These are phyloP conservation scores for Poterioochromonas sp. DNA, from an alignment of 352 stramenopile species.

Conservation along the genomic window DNA sequence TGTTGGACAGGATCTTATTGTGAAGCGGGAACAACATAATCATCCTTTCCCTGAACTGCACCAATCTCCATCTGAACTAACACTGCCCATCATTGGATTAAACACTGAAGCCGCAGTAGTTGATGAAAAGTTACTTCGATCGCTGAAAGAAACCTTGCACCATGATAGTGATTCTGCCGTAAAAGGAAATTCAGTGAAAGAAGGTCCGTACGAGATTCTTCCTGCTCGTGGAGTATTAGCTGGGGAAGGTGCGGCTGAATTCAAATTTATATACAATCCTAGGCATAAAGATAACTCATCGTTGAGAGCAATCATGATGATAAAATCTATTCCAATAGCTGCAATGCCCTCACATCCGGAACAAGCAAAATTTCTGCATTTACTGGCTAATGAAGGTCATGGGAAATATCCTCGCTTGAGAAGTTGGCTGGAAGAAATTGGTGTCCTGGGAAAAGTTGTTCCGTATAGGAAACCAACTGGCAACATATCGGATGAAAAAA, in stretches of 20 bases:
- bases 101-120: neutral
- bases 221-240: constrained; percentile 27
- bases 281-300: neutral
- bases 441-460: neutral
- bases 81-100: too few relatives aligned
- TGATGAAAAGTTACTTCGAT: neutral
- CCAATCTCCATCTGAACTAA: neutral
- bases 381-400: neutral
- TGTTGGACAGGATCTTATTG: neutral
- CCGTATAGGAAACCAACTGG: neutral
- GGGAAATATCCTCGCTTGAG: neutral
- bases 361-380: neutral
- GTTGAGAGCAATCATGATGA: constrained; percentile 24
- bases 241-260: neutral
- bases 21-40: neutral
- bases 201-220: constrained; percentile 1
- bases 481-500: neutral
- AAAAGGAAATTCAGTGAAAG: neutral
- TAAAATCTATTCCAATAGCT: constrained; percentile 20
- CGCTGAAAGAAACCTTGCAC: neutral
- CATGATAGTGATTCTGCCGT: neutral
- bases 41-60: neutral
- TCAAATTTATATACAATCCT: constrained; percentile 9
- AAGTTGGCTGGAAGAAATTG: constrained; percentile 30
- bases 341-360: neutral